Base-by-base conservation (phyloP, 345 rosid genomes). In the Dovyalis caffra region DNA sequence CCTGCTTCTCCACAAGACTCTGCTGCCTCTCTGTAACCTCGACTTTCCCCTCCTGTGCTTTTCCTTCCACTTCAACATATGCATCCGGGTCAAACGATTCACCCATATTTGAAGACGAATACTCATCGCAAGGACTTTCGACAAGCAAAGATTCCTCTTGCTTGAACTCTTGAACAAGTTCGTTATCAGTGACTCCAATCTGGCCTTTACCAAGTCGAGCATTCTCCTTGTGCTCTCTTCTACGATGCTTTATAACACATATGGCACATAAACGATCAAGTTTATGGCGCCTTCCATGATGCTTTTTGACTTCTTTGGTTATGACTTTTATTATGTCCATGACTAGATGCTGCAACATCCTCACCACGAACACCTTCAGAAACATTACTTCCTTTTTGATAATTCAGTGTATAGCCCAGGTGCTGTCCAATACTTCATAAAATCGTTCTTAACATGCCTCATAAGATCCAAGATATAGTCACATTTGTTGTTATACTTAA, bases 371-470 rank as follows among this genome's bases (percentile, higher is more conserved):
- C 15, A 26, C 77, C 77, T 25, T 72, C 83, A 68, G 56, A 64
- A 86, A 86, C 88, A 76, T 70, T 60, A 74, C 76, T 78, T 73
- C 88, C 90, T n/a, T 77, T 80, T 79, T 70, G 85, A 72, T 53
- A 86, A 88, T 71, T 87, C 97, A 73, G 77, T 87, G 80, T 83
- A 93, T 71, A 95, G 82, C 75, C 95, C 91, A 26, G 97, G 96
- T 26, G 91, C 83, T 51, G 88, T 82, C 97, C 99, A 95, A 67
- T 91, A 89, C 86, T 95, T 95, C 96, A 91, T 87, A 81, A 93
- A 95, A 80, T 88, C 93, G 84, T 95, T 93, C 95, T 91, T 93
- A 61, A 93, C 98, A 73, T 97, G 88, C 83, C 80, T 90, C 99
- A 95, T 90, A 76, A 95, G 92, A 84, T 95, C 99, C 82, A 95